phyloP scores from a whole-genome alignment of 768 basidiomycete species.

The Phanerochaete sordida region DNA sequence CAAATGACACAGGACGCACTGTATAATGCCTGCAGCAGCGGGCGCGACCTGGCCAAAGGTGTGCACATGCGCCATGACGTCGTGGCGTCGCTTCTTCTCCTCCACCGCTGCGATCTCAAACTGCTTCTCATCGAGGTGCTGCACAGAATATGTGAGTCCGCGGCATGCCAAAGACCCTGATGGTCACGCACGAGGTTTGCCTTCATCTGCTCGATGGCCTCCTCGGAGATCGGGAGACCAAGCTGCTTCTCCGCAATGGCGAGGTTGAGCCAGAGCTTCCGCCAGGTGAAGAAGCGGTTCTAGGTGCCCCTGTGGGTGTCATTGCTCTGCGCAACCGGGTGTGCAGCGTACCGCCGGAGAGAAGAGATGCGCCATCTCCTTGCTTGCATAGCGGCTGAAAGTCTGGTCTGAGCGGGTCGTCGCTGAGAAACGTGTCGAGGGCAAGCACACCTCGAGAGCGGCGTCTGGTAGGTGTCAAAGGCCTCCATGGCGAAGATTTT shows the following conservation, averaged over 20 bases:
- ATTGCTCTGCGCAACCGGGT: neutral
- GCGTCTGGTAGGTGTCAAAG: conserved; percentile 75
- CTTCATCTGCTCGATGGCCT: conserved; percentile 93
- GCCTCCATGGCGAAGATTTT: conserved; percentile 52
- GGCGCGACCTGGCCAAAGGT: conserved; percentile 94
- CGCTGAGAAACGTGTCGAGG: neutral
- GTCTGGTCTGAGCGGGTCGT: neutral
- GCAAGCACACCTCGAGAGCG: conserved; percentile 62
- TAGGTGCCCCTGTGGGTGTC: conserved; percentile 28
- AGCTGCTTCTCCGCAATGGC: conserved; percentile 96
- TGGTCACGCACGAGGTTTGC: conserved; percentile 68
- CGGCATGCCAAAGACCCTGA: neutral
- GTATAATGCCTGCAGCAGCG: conserved; percentile 93
- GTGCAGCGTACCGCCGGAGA: conserved; percentile 72
- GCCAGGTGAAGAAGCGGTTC: conserved; percentile 96
- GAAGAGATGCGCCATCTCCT: conserved; percentile 97
- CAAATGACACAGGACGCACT: conserved; percentile 44
- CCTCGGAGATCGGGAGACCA: conserved; percentile 83
- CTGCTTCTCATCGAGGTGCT: conserved; percentile 85
- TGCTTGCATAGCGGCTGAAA: conserved; percentile 94
- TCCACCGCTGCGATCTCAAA: conserved; percentile 90
- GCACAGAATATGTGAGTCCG: conserved; percentile 6
- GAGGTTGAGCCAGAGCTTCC: conserved; percentile 92
- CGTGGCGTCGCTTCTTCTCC: conserved; percentile 96
- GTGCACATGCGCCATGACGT: conserved; percentile 99